These are phyloP conservation scores for Medicago lupulina DNA, from an alignment of 306 rosid species.

Conservation along the genomic window DNA sequence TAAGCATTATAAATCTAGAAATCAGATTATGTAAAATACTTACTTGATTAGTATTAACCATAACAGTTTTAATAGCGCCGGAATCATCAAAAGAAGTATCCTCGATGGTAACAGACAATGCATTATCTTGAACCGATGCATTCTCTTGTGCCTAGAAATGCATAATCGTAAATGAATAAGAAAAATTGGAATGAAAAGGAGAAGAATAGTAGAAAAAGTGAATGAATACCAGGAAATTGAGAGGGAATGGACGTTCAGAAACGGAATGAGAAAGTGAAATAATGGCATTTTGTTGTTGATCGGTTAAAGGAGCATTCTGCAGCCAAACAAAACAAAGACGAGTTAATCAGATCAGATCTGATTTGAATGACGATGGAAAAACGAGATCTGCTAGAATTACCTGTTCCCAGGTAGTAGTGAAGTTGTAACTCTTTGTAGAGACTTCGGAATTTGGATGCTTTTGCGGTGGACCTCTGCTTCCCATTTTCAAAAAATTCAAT, in stretches of 20 bases:
- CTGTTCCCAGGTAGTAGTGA: slow-evolving; percentile 94
- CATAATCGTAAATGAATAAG: slow-evolving; percentile 3
- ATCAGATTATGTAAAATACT: background rate
- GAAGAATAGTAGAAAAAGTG: background rate
- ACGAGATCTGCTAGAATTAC: too few species aligned
- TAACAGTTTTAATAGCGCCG: slow-evolving; percentile 66
- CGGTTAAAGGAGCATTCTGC: slow-evolving; percentile 88
- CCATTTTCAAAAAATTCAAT: slow-evolving; percentile 56
- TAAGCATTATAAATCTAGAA: slow-evolving; percentile 5
- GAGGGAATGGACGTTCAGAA: slow-evolving; percentile 86
- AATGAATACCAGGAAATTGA: slow-evolving; percentile 58
- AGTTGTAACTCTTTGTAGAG: slow-evolving; percentile 86
- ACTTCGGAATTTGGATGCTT: slow-evolving; percentile 77
- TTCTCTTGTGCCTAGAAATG: slow-evolving; percentile 65
- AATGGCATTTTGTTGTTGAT: slow-evolving; percentile 77
- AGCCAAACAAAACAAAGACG: background rate
- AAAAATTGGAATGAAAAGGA: background rate
- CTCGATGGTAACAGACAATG: slow-evolving; percentile 59
- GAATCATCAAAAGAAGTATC: slow-evolving; percentile 62
- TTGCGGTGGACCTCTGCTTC: slow-evolving; percentile 57
- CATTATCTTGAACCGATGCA: slow-evolving; percentile 57
- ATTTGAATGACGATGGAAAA: too few species aligned
- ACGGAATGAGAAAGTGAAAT: slow-evolving; percentile 72
- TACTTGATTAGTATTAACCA: slow-evolving; percentile 91
- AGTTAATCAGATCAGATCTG: slow-evolving; percentile 37